Base-by-base conservation (phyloP, 208 protist genomes). In the Paratrypanosoma confusum region DNA sequence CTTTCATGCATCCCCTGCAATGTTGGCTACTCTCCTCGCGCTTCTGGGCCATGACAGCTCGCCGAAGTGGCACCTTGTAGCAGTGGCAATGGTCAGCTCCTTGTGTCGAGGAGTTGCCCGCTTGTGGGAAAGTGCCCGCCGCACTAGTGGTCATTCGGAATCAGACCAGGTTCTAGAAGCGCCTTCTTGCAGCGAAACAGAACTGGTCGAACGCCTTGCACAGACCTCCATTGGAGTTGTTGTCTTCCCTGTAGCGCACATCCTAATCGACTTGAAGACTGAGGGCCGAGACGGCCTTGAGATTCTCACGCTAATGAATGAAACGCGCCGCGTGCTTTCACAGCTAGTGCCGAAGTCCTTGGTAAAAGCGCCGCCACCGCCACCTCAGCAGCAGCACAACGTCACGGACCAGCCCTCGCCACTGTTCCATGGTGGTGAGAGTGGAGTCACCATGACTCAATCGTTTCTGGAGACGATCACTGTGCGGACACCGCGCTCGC, bases 11-110 rank as follows among this genome's bases (percentile, higher is more conserved):
- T 28, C 36, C 34, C 48, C 25, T 34, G 66, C 68, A 21, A 70
- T 81, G 42, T 60, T 93, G 1, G 55, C 67, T 14, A 69, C 69
- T 0, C 21, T 93, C 29, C 43, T 85, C 1, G 55, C 66, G 26
- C 65, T 90, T 53, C 58, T 93, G 11, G 67, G 76, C 13, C 71
- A 85, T 39, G 61, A 71, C 28, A 67, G 39, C 32, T 47, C 65
- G 34, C 29, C 65, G 1, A 58, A 86, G 33, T 93, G 80, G 81
- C 80, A 87, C 39, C 55, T 90, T 14, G 77, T 90, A 18, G 64
- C 71, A 2, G 62, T 85, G 0, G 76, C 81, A 0, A 47, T 86
- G 16, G 48, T 90, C 25, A 69, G 58, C 51, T 85, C 77, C 8
- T 42, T 90, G 17, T 75, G 63, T 43, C 75, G 77, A 45, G 61